Conservation (phyloP, 2,329 filamentous ascomycete genomes). For the Diaporthe destruens region DNA sequence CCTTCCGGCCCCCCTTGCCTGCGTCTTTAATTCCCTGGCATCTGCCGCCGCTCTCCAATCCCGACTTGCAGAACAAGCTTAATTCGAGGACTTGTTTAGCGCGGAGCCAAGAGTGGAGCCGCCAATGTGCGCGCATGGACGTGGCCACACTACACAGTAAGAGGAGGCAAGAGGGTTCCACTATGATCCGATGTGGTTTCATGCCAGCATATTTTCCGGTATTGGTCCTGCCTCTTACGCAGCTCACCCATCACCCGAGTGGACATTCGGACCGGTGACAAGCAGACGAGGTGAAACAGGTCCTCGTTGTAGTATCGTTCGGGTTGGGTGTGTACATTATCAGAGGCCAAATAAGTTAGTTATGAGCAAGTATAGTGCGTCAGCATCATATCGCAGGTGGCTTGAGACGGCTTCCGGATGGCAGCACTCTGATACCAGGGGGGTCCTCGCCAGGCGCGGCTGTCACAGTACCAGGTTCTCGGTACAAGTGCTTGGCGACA, state of each 20-base stretch:
- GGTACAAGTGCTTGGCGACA: conserved; percentile 16
- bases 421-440: conserved; percentile 28
- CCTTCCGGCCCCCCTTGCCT: not conserved
- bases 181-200: conserved; percentile 35
- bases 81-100: conserved; percentile 41
- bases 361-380: not conserved
- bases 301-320: no score
- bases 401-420: conserved; percentile 27
- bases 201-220: conserved; percentile 29
- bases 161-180: conserved; percentile 7
- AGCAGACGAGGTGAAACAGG: not conserved
- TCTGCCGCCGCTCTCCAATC: conserved; percentile 29
- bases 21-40: not conserved
- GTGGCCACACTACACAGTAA: conserved; percentile 10
- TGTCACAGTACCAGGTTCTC: conserved; percentile 29
- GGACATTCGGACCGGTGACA: not conserved
- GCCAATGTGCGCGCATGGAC: conserved; percentile 19
- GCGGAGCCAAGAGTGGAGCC: conserved; percentile 34
- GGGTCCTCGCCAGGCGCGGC: conserved; percentile 1
- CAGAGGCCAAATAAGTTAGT: not conserved
- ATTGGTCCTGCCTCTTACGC: not conserved
- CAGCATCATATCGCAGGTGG: conserved; percentile 15
- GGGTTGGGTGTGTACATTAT: not conserved
- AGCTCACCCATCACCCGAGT: not conserved
- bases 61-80: conserved; percentile 41